Evolutionary conservation across 1,284 basidiomycete genomes (phyloP), one percentile per base, ranked within the genome.

Genomic region (Agroathelia rolfsii): DNA sequence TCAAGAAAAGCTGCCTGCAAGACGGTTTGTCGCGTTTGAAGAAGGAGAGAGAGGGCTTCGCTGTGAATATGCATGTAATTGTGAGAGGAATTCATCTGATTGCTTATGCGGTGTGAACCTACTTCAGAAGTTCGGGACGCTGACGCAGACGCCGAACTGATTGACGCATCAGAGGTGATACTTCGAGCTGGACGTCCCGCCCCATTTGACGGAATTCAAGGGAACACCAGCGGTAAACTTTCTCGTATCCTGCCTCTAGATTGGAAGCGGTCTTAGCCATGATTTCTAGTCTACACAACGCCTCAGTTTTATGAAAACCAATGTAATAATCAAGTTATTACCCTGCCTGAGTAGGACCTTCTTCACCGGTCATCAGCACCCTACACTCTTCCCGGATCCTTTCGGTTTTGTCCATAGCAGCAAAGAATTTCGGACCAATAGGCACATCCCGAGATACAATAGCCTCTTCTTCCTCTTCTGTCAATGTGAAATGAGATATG

Each of bases 191-290:
- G 2, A 72, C 63, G 27, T 90, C 88, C 10, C 75, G 67, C 3
- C 80, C 81, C 48, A 85, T 78, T 47, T 82, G 72, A 8, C 88
- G 72, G 52, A 95, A 90, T 54, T 93, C 86, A 51, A 84, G 81
- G 3, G 78, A 72, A 54, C 79, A 76, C 77, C 86, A 95, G 30
- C 87, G 76, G 38, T 83, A 71, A 13, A 95, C 72, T 59, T 95
- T 96, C 37, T 86, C 76, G 53, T 89, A 93, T 1, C 80, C 92
- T 39, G 82, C 76, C 48, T 97, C 90, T 29, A 97, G 75, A 41
- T 88, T 73, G 7, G 76, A 64, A 0, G 82, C 77, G 0, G 87
- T 94, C 7, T 75, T 62, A 0, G 79, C 61, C 76, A 97, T 88
- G 37, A 97, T 90, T 49, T 96, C 92, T 32, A 85, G 58, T 2